A percentile compares a stretch with the other conserved stretches of the same genome.
Conservation (phyloP, 2,329 filamentous ascomycete genomes). For the Clonostachys rosea region DNA sequence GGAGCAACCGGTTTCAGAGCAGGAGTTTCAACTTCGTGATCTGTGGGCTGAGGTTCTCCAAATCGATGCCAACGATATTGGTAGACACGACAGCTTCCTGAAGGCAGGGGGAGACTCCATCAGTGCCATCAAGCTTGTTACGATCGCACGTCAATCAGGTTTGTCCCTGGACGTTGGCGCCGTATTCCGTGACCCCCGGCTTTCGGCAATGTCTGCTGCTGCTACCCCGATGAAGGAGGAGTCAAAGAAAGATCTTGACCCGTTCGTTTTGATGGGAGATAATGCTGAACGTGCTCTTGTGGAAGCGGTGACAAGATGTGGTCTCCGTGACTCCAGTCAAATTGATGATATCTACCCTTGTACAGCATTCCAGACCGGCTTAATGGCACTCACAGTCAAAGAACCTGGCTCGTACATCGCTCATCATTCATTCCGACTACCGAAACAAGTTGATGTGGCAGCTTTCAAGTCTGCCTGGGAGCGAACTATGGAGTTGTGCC, state of each 20-base stretch:
- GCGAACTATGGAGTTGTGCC: not conserved
- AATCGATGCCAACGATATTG: slow-evolving; percentile 14
- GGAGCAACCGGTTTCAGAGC: slow-evolving; percentile 18
- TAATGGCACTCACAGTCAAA: slow-evolving; percentile 36
- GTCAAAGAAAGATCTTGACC: not conserved
- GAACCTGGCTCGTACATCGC: slow-evolving; percentile 28
- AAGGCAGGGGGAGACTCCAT: slow-evolving; percentile 39
- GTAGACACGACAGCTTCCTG: slow-evolving; percentile 31
- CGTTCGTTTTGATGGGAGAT: not conserved
- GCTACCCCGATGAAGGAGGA: not conserved
- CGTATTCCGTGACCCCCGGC: slow-evolving; percentile 31
- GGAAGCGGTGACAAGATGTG: not conserved
- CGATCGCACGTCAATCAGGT: slow-evolving; percentile 23
- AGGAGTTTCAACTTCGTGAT: slow-evolving; percentile 23
- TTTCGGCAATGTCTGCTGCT: slow-evolving; percentile 30
- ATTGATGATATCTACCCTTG: slow-evolving; percentile 28
- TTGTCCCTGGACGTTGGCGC: slow-evolving; percentile 30
- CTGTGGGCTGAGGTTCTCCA: slow-evolving; percentile 25
- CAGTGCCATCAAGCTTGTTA: slow-evolving; percentile 36
- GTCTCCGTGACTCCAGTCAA: not conserved
- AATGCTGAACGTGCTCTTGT: not conserved
- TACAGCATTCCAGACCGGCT: slow-evolving; percentile 38
- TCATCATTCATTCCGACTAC: slow-evolving; percentile 15
- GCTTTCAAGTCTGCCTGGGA: slow-evolving; percentile 1
- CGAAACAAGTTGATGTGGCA: slow-evolving; percentile 7